Evolutionary conservation across 2,329 filamentous ascomycete species (phyloP).

Genomic region (Aplosporella prunicola): DNA sequence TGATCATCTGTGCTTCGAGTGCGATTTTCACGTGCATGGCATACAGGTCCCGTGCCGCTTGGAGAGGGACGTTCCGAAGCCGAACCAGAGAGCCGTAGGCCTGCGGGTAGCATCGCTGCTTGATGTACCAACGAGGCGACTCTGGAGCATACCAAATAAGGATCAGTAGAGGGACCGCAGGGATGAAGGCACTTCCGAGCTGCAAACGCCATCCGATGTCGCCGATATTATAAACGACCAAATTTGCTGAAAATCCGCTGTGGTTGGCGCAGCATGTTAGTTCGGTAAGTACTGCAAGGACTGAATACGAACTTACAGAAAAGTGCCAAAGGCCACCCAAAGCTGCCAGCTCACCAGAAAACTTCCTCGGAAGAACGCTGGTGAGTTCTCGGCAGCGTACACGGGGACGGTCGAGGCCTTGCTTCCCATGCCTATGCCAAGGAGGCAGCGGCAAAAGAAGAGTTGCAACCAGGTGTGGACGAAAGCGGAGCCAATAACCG

Average conservation of each 20-base stretch:
- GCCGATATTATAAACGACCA: constrained; percentile 17
- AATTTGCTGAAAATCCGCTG: constrained; percentile 17
- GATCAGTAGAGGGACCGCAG: constrained; percentile 18
- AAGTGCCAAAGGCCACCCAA: constrained; percentile 12
- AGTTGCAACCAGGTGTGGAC: constrained; percentile 63
- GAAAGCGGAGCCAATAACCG: constrained; percentile 46
- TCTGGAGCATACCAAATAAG: constrained; percentile 20
- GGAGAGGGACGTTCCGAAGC: constrained; percentile 43
- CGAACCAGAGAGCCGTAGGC: constrained; percentile 36
- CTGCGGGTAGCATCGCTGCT: constrained; percentile 15
- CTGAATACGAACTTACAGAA: constrained; percentile 15
- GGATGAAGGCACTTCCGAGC: constrained; percentile 20
- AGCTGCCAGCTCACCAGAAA: constrained; percentile 79
- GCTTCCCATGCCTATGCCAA: constrained; percentile 71
- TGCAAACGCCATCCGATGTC: constrained; percentile 21
- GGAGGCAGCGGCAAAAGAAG: constrained; percentile 58
- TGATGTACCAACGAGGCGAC: constrained; percentile 20
- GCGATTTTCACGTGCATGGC: constrained; percentile 31
- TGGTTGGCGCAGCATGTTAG: constrained; percentile 11
- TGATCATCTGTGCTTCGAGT: constrained; percentile 25
- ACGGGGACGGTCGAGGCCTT: constrained; percentile 69
- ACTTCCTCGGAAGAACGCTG: constrained; percentile 59
- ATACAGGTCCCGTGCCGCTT: constrained; percentile 46
- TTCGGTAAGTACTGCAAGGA: constrained; percentile 19
- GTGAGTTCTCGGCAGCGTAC: constrained; percentile 65